A percentile compares a stretch with the other conserved stretches of the same genome.
Evolutionary conservation across 106 monocot genomes (phyloP).

Genomic region (Dendrobium catenatum): DNA sequence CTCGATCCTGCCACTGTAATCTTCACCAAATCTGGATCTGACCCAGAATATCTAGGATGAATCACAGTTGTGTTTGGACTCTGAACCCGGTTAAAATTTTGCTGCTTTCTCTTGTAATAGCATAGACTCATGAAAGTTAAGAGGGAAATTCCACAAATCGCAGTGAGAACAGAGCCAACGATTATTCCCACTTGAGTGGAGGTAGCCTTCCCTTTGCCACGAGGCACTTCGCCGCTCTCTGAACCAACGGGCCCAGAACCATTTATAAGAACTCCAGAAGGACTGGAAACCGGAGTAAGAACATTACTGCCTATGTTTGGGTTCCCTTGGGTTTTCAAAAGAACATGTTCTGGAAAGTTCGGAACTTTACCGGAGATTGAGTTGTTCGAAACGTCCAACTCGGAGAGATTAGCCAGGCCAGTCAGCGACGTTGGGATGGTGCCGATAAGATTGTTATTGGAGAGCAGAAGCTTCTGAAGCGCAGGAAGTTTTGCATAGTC

Average conservation of each 20-base stretch:
- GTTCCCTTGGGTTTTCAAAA: conserved; percentile 36
- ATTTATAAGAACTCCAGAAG: not conserved
- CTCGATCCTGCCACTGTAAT: conserved; percentile 33
- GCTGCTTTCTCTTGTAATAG: conserved; percentile 29
- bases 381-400: conserved; percentile 53
- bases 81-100: conserved; percentile 21
- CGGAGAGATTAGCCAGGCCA: conserved; percentile 22
- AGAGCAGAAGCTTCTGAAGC: conserved; percentile 42
- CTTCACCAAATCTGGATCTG: conserved; percentile 38
- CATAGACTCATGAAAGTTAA: conserved; percentile 21
- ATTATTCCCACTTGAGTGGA: conserved; percentile 21
- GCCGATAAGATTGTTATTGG: conserved; percentile 47
- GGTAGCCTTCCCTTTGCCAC: conserved; percentile 9
- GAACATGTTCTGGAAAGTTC: conserved; percentile 23
- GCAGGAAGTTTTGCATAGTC: conserved; percentile 33
- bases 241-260: not conserved
- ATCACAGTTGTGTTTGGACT: conserved; percentile 45
- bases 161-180: conserved; percentile 27
- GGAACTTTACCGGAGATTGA: conserved; percentile 39
- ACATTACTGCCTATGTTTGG: conserved; percentile 30
- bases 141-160: conserved; percentile 11
- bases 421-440: conserved; percentile 32
- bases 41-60: conserved; percentile 32
- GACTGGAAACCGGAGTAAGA: not conserved
- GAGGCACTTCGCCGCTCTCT: not conserved